phyloP scores from a whole-genome alignment of 2,329 filamentous ascomycete genomes.

The Epichloe gansuensis region DNA sequence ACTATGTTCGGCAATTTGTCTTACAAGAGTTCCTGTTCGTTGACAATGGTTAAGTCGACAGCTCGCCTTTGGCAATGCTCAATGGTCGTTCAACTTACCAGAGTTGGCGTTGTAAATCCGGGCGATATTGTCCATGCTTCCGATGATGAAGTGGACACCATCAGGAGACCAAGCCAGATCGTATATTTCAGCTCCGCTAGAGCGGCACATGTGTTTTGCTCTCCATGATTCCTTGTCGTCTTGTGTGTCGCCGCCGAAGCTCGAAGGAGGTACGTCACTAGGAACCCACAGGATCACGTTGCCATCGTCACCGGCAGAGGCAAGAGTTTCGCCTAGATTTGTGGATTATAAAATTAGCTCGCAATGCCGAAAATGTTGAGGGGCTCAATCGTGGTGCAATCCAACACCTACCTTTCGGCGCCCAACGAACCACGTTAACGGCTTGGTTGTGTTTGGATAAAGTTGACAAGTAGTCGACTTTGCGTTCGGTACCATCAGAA shows the following conservation, averaged over 20 bases:
- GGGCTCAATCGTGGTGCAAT: not conserved
- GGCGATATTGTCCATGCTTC: constrained; percentile 98
- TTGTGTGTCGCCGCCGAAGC: constrained; percentile 69
- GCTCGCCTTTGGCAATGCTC: constrained; percentile 1
- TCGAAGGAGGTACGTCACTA: constrained; percentile 57
- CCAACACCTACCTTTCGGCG: constrained; percentile 62
- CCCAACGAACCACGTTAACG: constrained; percentile 95
- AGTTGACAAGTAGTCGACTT: constrained; percentile 83
- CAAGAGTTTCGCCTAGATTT: constrained; percentile 69
- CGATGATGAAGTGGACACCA: constrained; percentile 88
- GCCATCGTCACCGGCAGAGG: constrained; percentile 91
- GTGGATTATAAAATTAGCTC: constrained; percentile 2
- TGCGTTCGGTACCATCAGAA: constrained; percentile 69
- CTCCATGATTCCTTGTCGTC: constrained; percentile 97
- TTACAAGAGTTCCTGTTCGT: constrained; percentile 48
- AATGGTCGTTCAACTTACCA: constrained; percentile 38
- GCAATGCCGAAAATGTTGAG: not conserved
- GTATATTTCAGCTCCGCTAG: constrained; percentile 91
- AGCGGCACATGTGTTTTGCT: constrained; percentile 95
- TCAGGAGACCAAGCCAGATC: constrained; percentile 99
- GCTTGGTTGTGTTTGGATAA: constrained; percentile 90
- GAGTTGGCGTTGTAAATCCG: constrained; percentile 92
- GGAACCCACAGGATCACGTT: constrained; percentile 96
- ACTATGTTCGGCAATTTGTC: constrained; percentile 93
- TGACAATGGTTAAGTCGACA: constrained; percentile 2